A percentile compares a stretch with the other conserved stretches of the same genome.
Conservation (phyloP, 2,329 filamentous ascomycete genomes). For the Cercospora berteroae region DNA sequence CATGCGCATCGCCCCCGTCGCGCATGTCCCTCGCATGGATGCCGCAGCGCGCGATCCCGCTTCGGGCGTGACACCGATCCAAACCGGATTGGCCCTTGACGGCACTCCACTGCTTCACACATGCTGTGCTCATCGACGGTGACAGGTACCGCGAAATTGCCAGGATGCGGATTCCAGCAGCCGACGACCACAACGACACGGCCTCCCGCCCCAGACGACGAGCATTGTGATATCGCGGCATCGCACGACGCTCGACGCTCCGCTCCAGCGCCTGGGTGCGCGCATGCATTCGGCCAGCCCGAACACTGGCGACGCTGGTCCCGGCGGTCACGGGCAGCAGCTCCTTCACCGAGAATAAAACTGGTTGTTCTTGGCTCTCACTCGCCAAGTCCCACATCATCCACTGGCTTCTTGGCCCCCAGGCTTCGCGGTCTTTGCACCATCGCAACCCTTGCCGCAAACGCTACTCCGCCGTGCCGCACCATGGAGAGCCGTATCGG, state of each 20-base stretch:
- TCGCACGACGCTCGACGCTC: not conserved
- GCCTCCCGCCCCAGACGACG: not conserved
- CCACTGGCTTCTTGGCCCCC: conserved; percentile 12
- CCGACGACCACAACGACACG: not conserved
- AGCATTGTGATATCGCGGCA: not conserved
- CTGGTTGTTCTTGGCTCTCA: conserved; percentile 5
- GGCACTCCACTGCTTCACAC: conserved; percentile 15
- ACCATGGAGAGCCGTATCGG: conserved; percentile 23
- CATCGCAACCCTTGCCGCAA: conserved; percentile 6
- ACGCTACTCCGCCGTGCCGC: conserved; percentile 17
- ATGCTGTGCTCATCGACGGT: conserved; percentile 1
- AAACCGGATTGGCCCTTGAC: conserved; percentile 3
- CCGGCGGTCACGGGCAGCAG: conserved; percentile 1
- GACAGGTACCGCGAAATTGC: not conserved
- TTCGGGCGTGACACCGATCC: conserved; percentile 14
- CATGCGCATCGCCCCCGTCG: not conserved
- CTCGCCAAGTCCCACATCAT: conserved; percentile 16
- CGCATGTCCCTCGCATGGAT: not conserved
- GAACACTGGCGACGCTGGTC: conserved; percentile 1
- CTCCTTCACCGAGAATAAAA: conserved; percentile 12
- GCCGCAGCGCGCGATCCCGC: conserved; percentile 3
- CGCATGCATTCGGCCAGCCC: not conserved
- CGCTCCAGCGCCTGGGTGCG: not conserved
- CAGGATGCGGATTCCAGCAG: conserved; percentile 1
- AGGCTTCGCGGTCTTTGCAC: conserved; percentile 14